Evolutionary conservation across 495 filamentous ascomycete species (phyloP), one percentile per base, ranked within the genome.

Genomic region (Beverwykella pulmonaria): DNA sequence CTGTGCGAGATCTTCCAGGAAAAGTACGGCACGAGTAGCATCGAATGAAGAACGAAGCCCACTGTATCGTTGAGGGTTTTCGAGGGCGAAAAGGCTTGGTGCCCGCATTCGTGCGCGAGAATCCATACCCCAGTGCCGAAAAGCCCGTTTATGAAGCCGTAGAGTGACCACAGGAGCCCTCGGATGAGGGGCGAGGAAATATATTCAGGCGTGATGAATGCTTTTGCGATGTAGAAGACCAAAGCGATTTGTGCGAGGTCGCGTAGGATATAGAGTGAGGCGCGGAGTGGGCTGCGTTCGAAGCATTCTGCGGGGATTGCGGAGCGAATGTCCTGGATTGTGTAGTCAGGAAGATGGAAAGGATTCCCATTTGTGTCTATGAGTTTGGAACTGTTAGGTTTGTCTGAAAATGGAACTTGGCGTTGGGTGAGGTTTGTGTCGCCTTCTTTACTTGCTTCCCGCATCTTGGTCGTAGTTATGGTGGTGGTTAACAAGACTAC

Each of bases 221-320:
- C 86, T 77, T 89, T 79, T 78, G 85, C 88, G 67, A 83, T 69
- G 72, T 83, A 86, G 77, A 90, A 90, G 47, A 84, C 86, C 56
- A 79, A 72, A 20, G 82, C 83, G 49, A 90, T 77, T 69, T 78
- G 81, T 68, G 76, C 73, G 50, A 90, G 76, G 75, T 93, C 90
- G 26, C 90, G 85, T 74, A 81, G 79, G 55, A 92, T 84, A 69
- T 93, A 92, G 53, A 64, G 65, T 61, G 90, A 75, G 26, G 86
- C 85, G 53, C 78, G 81, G 60, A 85, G 63, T 26, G 82, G 81
- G 26, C 87, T 90, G 30, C 88, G 83, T 76, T 92, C 81, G 76
- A 85, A 93, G 81, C 90, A 93, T 79, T 91, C 85, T 66, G 86
- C 83, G 41, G 90, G 90, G 64, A 93, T 93, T 55, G 90, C 90